phyloP scores from a whole-genome alignment of 345 rosid species.

The Eucalyptus regnans region DNA sequence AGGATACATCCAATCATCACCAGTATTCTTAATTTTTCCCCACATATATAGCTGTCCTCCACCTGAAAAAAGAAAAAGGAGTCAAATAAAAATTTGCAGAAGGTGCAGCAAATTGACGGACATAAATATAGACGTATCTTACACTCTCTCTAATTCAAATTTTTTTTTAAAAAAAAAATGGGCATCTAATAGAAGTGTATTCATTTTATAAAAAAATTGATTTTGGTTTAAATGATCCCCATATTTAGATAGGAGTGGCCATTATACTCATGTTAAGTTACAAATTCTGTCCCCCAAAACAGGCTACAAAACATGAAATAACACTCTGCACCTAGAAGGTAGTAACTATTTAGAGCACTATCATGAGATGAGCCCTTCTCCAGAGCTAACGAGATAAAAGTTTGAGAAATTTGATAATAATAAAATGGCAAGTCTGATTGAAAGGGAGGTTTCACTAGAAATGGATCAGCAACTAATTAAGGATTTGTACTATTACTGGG shows the following conservation, averaged over 20 bases:
- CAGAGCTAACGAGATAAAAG: neutral
- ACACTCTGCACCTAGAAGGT: neutral
- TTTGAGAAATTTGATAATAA: neutral
- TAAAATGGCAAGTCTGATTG: neutral
- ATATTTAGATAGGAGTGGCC: neutral
- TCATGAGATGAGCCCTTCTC: neutral
- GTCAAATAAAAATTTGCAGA: neutral
- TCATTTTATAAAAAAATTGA: neutral
- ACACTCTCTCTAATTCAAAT: neutral
- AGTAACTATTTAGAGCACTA: neutral
- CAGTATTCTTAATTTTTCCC: conserved; percentile 88
- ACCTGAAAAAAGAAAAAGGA: conserved; percentile 28
- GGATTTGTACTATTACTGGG: neutral
- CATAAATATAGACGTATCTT: neutral
- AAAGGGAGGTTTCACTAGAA: neutral
- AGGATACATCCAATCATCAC: conserved; percentile 99
- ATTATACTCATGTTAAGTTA: neutral
- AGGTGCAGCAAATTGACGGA: neutral
- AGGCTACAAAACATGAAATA: neutral
- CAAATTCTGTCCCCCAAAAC: neutral
- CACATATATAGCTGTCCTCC: conserved; percentile 99
- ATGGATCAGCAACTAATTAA: neutral
- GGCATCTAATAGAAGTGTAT: neutral
- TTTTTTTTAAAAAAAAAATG: neutral
- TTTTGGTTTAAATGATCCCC: neutral